Evolutionary conservation across 805 yeast genomes (phyloP).

Genomic region (Starmerella scarabaei): DNA sequence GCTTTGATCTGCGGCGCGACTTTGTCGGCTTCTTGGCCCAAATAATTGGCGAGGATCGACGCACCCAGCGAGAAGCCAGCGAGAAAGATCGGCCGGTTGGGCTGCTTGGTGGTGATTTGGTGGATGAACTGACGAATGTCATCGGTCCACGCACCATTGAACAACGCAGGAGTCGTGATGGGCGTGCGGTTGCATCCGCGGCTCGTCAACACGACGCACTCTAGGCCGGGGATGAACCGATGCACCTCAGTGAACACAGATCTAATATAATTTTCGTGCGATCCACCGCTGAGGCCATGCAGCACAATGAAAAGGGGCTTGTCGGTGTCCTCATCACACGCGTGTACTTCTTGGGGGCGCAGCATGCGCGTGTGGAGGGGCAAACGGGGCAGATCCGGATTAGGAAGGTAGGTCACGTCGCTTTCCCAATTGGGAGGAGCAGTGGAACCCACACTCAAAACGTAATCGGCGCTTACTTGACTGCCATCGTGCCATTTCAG

Average conservation of each 20-base stretch:
- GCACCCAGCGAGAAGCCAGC: conserved; percentile 81
- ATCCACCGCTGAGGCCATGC: conserved; percentile 78
- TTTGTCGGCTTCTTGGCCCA: conserved; percentile 45
- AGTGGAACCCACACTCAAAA: conserved; percentile 30
- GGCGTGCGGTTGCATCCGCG: conserved; percentile 67
- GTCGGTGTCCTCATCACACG: conserved; percentile 24
- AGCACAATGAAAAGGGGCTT: conserved; percentile 51
- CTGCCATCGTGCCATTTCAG: conserved; percentile 55
- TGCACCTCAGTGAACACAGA: conserved; percentile 34
- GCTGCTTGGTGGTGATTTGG: conserved; percentile 39
- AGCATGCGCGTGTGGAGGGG: conserved; percentile 45
- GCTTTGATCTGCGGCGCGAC: conserved; percentile 32
- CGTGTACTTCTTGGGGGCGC: conserved; percentile 34
- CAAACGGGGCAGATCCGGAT: conserved; percentile 27
- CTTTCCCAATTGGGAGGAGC: conserved; percentile 27
- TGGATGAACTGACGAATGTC: conserved; percentile 49
- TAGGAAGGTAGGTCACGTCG: conserved; percentile 24
- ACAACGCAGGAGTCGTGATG: conserved; percentile 55
- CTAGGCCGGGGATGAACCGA: conserved; percentile 33
- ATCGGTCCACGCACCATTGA: conserved; percentile 58
- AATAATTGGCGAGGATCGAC: conserved; percentile 52
- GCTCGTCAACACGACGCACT: conserved; percentile 53
- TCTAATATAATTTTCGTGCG: conserved; percentile 66
- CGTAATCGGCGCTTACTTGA: conserved; percentile 62
- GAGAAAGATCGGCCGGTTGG: conserved; percentile 49